Conservation (phyloP, 2,329 filamentous ascomycete species). For the Grosmannia huntii region DNA sequence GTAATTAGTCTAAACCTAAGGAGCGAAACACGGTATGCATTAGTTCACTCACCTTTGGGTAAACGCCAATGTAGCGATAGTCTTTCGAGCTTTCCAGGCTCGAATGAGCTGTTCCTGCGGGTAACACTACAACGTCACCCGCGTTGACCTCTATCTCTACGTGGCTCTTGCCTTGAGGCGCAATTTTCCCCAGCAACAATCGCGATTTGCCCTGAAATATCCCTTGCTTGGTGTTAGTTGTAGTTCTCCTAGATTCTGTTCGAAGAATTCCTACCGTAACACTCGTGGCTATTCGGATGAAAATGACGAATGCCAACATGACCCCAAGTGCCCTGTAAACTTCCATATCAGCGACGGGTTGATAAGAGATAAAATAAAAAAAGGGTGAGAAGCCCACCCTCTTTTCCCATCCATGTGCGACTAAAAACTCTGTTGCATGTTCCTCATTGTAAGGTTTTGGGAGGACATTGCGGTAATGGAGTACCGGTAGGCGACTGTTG, state of each 20-base stretch:
- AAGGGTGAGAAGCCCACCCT: too few species aligned
- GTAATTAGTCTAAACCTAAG: neutral
- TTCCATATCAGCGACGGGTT: too few species aligned
- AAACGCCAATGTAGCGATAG: neutral
- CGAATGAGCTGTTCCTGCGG: neutral
- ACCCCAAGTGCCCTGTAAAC: constrained; percentile 16
- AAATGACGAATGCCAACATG: neutral
- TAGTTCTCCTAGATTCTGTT: neutral
- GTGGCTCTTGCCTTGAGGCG: neutral
- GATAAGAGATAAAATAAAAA: too few species aligned
- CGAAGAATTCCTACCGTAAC: neutral
- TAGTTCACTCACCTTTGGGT: neutral
- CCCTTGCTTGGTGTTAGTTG: neutral
- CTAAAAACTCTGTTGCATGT: too few species aligned
- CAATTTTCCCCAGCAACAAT: neutral
- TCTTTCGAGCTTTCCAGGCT: neutral
- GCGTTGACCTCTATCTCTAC: neutral
- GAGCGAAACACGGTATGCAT: neutral
- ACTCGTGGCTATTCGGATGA: neutral
- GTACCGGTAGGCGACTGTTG: too few species aligned
- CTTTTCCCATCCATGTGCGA: too few species aligned
- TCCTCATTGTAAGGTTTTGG: too few species aligned
- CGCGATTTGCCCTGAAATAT: neutral
- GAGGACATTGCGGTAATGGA: too few species aligned
- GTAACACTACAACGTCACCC: neutral